phyloP scores from a whole-genome alignment of 257 asterid species.

The Cruciata laevipes region DNA sequence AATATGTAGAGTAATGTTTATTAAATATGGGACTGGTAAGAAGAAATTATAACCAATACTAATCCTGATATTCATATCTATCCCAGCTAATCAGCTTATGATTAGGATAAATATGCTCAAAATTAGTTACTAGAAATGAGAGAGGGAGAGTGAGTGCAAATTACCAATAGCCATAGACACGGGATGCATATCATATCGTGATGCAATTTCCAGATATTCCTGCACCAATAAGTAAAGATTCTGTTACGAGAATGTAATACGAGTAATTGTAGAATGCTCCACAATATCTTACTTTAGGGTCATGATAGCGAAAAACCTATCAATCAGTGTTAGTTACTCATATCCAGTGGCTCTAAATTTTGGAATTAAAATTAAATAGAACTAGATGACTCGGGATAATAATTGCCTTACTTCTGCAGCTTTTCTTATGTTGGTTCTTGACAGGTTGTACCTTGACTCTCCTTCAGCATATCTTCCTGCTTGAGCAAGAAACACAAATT shows the following conservation, averaged over 20 bases:
- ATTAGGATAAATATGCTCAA: not conserved
- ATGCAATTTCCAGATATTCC: constrained; percentile 54
- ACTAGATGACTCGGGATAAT: not conserved
- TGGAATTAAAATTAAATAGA: not conserved
- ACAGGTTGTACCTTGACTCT: constrained; percentile 77
- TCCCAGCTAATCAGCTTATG: not conserved
- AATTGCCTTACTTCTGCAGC: constrained; percentile 54
- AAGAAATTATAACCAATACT: not conserved
- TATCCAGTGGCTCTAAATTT: not conserved
- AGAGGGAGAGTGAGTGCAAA: not conserved
- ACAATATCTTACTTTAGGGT: not conserved
- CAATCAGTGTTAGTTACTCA: not conserved
- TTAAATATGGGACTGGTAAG: not conserved
- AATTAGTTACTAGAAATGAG: not conserved
- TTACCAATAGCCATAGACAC: constrained; percentile 81
- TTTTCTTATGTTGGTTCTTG: constrained; percentile 35
- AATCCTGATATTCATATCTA: not conserved
- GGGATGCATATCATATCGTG: constrained; percentile 54
- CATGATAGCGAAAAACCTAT: not conserved
- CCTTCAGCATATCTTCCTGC: constrained; percentile 81
- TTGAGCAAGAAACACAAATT: constrained; percentile 6
- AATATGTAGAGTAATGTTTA: too few relatives aligned
- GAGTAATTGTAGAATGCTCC: not conserved
- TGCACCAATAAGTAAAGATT: constrained; percentile 29
- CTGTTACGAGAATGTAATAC: not conserved